Base-by-base conservation (phyloP, 306 rosid genomes). In the Vachellia pachyceras region DNA sequence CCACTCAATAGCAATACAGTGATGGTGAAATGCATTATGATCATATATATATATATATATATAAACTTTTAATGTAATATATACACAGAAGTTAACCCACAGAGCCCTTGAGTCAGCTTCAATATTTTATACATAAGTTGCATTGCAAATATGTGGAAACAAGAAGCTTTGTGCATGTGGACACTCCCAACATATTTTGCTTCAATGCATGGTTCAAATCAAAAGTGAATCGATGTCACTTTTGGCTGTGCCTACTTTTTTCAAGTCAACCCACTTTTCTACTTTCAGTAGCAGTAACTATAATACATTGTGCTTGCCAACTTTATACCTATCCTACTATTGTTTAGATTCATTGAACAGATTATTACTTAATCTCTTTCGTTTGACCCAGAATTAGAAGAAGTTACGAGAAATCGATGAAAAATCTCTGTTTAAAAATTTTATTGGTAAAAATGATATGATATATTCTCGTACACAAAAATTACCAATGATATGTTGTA, bases 201-300 rank as follows among this genome's bases (percentile, higher is more conserved):
- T 25, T 5, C 85, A 78, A 49, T 93, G 97, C 93, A 91, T 88
- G 93, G 92, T 93, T 80, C 46, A 75, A 81, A 78, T 49, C 60
- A 18, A 18, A 52, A n/a, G 6, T 52, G 60, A 84, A 82, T 80
- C 73, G 85, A 50, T 76, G 41, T 77, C 75, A 80, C 79, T 82
- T 73, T 82, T 69, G 72, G 75, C 29, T 83, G 84, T 77, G 63
- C 79, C 85, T 83, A 77, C 76, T 84, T 85, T 88, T 77, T 69
- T 20, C 6, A 72, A 77, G 72, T 89, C 89, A 77, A 84, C 79
- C 54, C 66, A 67, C 77, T 70, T 79, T 78, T 80, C 64, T 61
- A 83, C 79, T 84, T 67, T 73, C 81, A 77, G 46, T 45, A 49
- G 65, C 67, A 45, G 76, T 67, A 78, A 69, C 70, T 66, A 10